phyloP scores from a whole-genome alignment of 225 moss, liverwort and hornwort genomes.

The Polytrichum commune region DNA sequence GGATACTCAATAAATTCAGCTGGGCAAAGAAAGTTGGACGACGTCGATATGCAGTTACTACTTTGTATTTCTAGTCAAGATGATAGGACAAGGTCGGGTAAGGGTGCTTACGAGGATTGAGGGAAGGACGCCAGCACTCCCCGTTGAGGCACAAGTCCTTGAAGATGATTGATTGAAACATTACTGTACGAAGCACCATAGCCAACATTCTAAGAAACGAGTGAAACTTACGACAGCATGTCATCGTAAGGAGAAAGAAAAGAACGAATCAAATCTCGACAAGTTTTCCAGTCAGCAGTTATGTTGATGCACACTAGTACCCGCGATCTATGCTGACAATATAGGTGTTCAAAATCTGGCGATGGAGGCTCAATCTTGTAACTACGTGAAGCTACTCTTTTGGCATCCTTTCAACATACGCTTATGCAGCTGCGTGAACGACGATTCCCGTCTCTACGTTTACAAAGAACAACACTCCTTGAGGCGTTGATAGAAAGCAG shows the following conservation, averaged over 20 bases:
- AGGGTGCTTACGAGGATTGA: conserved; percentile 40
- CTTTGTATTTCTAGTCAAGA: too few relatives aligned
- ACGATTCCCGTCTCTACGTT: neutral
- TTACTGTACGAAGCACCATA: conserved; percentile 26
- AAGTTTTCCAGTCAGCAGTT: too few relatives aligned
- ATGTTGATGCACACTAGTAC: too few relatives aligned
- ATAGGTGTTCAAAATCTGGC: too few relatives aligned
- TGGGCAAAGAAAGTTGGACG: too few relatives aligned
- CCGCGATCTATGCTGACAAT: too few relatives aligned
- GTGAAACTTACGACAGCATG: neutral
- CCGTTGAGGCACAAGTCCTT: conserved; percentile 47
- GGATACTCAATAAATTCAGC: too few relatives aligned
- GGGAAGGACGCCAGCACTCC: conserved; percentile 46
- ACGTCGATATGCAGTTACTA: too few relatives aligned
- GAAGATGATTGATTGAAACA: conserved; percentile 35
- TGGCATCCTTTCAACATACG: neutral
- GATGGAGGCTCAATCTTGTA: too few relatives aligned
- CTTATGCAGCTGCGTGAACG: neutral
- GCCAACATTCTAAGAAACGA: too few relatives aligned
- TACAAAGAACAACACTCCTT: neutral
- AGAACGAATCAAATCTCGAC: too few relatives aligned
- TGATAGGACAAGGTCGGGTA: neutral
- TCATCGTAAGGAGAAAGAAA: neutral
- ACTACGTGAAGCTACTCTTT: neutral
- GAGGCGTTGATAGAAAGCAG: too few relatives aligned